Percentiles rank a stretch among this genome's conserved stretches.
These are phyloP conservation scores for Eutypa lata DNA, from an alignment of 2,329 filamentous ascomycete genomes.

Conservation along the genomic window DNA sequence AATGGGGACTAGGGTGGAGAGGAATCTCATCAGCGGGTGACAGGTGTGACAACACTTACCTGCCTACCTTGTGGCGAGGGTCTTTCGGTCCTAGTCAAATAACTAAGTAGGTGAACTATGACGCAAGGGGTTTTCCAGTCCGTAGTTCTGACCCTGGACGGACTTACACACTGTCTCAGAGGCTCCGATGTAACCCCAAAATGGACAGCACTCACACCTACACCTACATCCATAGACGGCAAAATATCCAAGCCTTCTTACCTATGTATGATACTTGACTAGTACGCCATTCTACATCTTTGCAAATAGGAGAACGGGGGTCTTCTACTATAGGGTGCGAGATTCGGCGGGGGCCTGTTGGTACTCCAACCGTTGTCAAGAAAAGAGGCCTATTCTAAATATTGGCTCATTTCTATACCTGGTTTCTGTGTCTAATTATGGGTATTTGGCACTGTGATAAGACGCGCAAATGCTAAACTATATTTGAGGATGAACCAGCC, in stretches of 20 bases:
- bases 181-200: slow-evolving; percentile 11
- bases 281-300: slow-evolving; percentile 6
- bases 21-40: slow-evolving; percentile 5
- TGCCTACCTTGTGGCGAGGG: slow-evolving; percentile 12
- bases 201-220: slow-evolving; percentile 12
- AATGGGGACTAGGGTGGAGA: background rate
- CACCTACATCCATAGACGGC: slow-evolving; percentile 13
- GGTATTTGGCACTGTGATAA: slow-evolving; percentile 19
- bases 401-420: slow-evolving; percentile 1
- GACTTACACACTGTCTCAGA: slow-evolving; percentile 24
- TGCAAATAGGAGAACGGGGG: slow-evolving; percentile 12
- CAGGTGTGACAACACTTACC: slow-evolving; percentile 9
- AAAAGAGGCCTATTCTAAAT: slow-evolving; percentile 6
- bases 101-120: slow-evolving; percentile 15
- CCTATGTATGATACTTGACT: slow-evolving; percentile 8
- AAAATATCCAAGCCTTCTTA: background rate
- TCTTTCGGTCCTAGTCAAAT: slow-evolving; percentile 16
- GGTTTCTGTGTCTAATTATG: slow-evolving; percentile 3
- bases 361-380: background rate
- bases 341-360: background rate
- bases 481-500: slow-evolving; percentile 16
- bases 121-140: slow-evolving; percentile 23
- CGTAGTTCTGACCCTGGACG: slow-evolving; percentile 12
- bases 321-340: slow-evolving; percentile 2
- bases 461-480: slow-evolving; percentile 13